A percentile compares a stretch with the other conserved stretches of the same genome.
These are phyloP conservation scores for Edaphochlamys debaryana DNA, from an alignment of 139 green algal species.

Conservation along the genomic window DNA sequence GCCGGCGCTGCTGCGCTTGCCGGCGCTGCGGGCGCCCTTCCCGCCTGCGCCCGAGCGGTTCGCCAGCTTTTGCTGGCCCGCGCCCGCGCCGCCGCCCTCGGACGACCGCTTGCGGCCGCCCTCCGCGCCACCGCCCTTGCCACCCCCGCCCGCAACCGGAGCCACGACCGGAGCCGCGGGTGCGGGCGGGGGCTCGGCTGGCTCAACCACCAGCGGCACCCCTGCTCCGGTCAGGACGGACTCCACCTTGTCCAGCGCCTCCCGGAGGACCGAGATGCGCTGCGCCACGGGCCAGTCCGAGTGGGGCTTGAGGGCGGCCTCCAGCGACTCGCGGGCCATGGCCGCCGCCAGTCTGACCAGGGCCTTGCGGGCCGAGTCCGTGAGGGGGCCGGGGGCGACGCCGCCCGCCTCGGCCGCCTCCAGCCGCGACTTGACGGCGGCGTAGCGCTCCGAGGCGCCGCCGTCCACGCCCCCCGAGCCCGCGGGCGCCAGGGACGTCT, in stretches of 20 bases:
- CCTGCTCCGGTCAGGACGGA: conserved; percentile 46
- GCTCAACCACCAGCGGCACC: conserved; percentile 13
- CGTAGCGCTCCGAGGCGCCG: conserved; percentile 42
- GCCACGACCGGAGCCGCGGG: no score
- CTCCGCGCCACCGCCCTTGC: not conserved
- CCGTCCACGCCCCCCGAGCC: not conserved
- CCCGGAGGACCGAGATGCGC: conserved; percentile 46
- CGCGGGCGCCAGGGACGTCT: conserved; percentile 57
- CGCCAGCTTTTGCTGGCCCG: not conserved
- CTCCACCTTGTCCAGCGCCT: conserved; percentile 69
- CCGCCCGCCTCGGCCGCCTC: conserved; percentile 65
- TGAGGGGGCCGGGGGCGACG: conserved; percentile 30
- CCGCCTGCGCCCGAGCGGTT: not conserved
- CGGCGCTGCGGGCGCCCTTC: conserved; percentile 11
- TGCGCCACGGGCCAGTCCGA: conserved; percentile 47
- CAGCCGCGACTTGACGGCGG: conserved; percentile 50
- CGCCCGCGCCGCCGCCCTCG: not conserved
- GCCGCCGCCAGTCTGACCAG: conserved; percentile 49
- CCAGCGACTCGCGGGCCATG: conserved; percentile 54
- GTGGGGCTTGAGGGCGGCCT: conserved; percentile 61
- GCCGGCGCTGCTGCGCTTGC: no score
- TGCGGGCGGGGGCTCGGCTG: not conserved
- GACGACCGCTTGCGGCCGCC: not conserved
- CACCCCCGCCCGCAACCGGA: no score
- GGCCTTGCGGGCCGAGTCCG: not conserved